phyloP scores from a whole-genome alignment of 805 yeast species.

The Suhomyces xylopsoci region DNA sequence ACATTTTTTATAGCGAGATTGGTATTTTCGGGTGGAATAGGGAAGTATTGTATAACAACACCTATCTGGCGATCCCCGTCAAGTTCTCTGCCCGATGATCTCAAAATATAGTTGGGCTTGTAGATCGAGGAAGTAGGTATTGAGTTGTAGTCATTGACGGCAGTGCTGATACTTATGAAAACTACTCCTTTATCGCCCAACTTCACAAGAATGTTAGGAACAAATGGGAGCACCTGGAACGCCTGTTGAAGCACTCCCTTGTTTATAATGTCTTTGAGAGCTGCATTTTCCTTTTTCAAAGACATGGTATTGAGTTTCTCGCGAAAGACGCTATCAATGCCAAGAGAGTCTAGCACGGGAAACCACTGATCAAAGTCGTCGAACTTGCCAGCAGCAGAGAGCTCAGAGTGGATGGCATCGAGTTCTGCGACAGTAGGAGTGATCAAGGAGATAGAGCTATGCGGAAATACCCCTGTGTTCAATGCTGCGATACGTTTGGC shows the following conservation, averaged over 20 bases:
- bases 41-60: conserved; percentile 61
- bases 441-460: conserved; percentile 42
- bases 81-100: conserved; percentile 17
- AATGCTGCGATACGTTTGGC: conserved; percentile 46
- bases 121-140: conserved; percentile 31
- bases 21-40: conserved; percentile 33
- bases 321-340: conserved; percentile 46
- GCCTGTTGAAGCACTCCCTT: conserved; percentile 62
- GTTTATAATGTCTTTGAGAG: conserved; percentile 23
- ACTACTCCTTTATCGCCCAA: conserved; percentile 66
- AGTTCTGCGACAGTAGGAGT: conserved; percentile 75
- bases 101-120: conserved; percentile 21
- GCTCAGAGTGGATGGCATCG: conserved; percentile 48
- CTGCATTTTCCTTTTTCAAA: conserved; percentile 15
- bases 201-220: conserved; percentile 64
- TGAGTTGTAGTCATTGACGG: conserved; percentile 28
- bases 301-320: conserved; percentile 40
- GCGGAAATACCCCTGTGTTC: conserved; percentile 44
- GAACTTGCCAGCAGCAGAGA: conserved; percentile 38
- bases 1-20: conserved; percentile 52
- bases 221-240: conserved; percentile 68
- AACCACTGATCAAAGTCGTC: conserved; percentile 69
- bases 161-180: conserved; percentile 32
- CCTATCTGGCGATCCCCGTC: conserved; percentile 36
- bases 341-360: conserved; percentile 61